These are phyloP conservation scores for Exophiala mesophila DNA, from an alignment of 2,329 filamentous ascomycete genomes.

Conservation along the genomic window DNA sequence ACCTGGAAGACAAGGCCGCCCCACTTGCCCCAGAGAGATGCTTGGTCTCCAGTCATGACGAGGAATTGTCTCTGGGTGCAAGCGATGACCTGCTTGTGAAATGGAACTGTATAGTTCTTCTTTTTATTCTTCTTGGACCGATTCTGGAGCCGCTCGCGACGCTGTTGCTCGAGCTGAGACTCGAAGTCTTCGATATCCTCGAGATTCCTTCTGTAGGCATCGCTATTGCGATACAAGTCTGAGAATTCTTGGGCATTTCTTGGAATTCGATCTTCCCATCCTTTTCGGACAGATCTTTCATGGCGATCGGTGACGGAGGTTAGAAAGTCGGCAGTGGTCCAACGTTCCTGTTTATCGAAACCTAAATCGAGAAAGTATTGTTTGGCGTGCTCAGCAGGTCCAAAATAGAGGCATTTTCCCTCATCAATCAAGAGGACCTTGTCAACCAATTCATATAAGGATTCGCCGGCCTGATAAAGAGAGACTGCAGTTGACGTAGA, in stretches of 20 bases:
- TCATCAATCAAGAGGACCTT: slow-evolving; percentile 64
- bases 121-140: slow-evolving; percentile 37
- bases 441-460: slow-evolving; percentile 55
- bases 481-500: slow-evolving; percentile 61
- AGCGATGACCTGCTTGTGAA: slow-evolving; percentile 47
- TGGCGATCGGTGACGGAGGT: slow-evolving; percentile 61
- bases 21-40: slow-evolving; percentile 50
- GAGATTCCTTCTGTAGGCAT: slow-evolving; percentile 40
- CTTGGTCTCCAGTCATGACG: slow-evolving; percentile 51
- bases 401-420: slow-evolving; percentile 69
- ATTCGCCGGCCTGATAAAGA: slow-evolving; percentile 62
- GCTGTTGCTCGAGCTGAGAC: slow-evolving; percentile 39
- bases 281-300: slow-evolving; percentile 52
- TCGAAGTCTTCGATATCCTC: slow-evolving; percentile 53
- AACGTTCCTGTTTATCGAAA: slow-evolving; percentile 65
- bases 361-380: slow-evolving; percentile 67
- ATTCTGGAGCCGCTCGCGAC: slow-evolving; percentile 37
- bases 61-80: slow-evolving; percentile 53
- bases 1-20: slow-evolving; percentile 40
- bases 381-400: slow-evolving; percentile 58
- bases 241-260: slow-evolving; percentile 53
- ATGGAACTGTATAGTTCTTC: slow-evolving; percentile 51
- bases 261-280: slow-evolving; percentile 55
- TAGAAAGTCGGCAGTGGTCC: slow-evolving; percentile 71
- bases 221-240: slow-evolving; percentile 46